Conservation (phyloP, 2,329 filamentous ascomycete species). For the Aaosphaeria arxii region DNA sequence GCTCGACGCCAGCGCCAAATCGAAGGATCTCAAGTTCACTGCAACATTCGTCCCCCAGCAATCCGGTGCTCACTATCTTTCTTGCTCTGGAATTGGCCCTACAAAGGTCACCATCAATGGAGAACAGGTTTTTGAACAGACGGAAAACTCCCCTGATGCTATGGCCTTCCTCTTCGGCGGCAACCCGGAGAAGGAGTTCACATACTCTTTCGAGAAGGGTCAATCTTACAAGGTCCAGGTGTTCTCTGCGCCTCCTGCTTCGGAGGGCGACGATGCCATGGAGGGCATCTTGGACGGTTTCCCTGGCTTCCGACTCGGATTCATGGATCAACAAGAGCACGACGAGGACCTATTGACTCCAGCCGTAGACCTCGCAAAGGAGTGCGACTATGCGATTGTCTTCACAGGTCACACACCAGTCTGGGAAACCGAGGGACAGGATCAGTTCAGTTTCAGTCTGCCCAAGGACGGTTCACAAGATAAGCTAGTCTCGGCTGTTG, state of each 20-base stretch:
- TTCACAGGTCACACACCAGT: constrained; percentile 34
- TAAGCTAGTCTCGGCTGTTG: constrained; percentile 63
- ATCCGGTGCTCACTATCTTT: constrained; percentile 29
- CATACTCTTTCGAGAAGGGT: constrained; percentile 56
- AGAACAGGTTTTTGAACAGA: constrained; percentile 27
- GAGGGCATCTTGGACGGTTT: constrained; percentile 24
- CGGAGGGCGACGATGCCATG: constrained; percentile 47
- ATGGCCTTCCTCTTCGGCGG: constrained; percentile 65
- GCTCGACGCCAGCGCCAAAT: constrained; percentile 17
- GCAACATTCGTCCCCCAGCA: constrained; percentile 20
- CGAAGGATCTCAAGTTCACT: constrained; percentile 21
- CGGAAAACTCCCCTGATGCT: constrained; percentile 55
- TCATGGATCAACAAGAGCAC: constrained; percentile 30
- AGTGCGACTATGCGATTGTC: constrained; percentile 30
- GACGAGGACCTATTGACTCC: constrained; percentile 28
- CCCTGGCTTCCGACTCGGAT: constrained; percentile 32
- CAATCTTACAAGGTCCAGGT: constrained; percentile 58
- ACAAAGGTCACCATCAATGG: constrained; percentile 26
- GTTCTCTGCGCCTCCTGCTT: constrained; percentile 54
- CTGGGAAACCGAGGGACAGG: constrained; percentile 57
- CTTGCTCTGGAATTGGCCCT: constrained; percentile 33
- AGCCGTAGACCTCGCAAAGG: constrained; percentile 24
- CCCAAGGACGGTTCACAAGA: constrained; percentile 56
- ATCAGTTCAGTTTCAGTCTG: constrained; percentile 52
- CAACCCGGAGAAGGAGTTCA: constrained; percentile 62